A percentile compares a stretch with the other conserved stretches of the same genome.
phyloP scores from a whole-genome alignment of 495 filamentous ascomycete genomes.

The Penicillium chermesinum region DNA sequence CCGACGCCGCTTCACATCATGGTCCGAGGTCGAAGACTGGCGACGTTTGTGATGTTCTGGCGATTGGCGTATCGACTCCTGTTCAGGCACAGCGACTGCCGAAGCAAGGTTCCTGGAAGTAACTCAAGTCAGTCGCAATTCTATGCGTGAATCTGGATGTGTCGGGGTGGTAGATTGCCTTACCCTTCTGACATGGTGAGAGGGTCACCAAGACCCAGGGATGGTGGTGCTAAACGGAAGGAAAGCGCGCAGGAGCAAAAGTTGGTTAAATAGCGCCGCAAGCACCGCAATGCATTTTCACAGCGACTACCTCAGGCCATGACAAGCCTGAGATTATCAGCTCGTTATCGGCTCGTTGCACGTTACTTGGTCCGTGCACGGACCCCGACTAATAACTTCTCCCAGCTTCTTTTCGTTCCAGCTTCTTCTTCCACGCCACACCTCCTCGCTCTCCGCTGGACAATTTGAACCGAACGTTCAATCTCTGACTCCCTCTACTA shows the following conservation, averaged over 20 bases:
- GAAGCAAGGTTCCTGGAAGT: constrained; percentile 50
- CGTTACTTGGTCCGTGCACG: constrained; percentile 15
- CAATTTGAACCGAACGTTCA: no score
- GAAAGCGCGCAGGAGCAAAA: no score
- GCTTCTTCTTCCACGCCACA: constrained; percentile 2
- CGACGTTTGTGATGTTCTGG: constrained; percentile 49
- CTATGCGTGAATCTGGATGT: background rate
- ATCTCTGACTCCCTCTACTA: no score
- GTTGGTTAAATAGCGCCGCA: background rate
- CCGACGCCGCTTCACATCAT: constrained; percentile 53
- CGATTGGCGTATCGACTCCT: constrained; percentile 25
- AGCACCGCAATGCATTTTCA: background rate
- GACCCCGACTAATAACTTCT: constrained; percentile 15
- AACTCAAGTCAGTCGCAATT: constrained; percentile 6
- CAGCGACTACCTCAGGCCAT: background rate
- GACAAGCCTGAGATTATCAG: background rate
- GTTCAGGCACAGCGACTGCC: constrained; percentile 58
- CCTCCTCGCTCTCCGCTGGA: background rate
- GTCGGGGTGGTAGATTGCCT: background rate
- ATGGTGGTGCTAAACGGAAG: no score
- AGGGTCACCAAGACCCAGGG: background rate
- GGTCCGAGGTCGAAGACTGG: constrained; percentile 51
- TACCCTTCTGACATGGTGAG: constrained; percentile 32
- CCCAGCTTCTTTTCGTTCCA: constrained; percentile 21
- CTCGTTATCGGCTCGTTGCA: background rate